phyloP scores from a whole-genome alignment of 441 rosid species.

The Gossypium schwendimanii region DNA sequence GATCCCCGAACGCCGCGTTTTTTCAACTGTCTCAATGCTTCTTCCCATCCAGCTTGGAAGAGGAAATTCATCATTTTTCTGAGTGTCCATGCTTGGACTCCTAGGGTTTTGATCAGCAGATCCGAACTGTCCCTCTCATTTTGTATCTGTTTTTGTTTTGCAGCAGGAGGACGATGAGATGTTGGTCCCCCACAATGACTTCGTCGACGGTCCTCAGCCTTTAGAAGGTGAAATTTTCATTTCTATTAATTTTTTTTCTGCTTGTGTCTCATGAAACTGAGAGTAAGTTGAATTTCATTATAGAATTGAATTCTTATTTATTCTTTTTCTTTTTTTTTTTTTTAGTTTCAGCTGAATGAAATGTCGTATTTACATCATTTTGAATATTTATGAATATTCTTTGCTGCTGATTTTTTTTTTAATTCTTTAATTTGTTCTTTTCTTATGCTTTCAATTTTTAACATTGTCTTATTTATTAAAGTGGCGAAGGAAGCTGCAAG shows the following conservation, averaged over 20 bases:
- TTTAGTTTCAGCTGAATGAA: not conserved
- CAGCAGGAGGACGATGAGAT: slow-evolving; percentile 69
- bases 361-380: not conserved
- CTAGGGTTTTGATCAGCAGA: slow-evolving; percentile 36
- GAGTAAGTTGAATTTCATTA: not conserved
- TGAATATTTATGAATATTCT: not conserved
- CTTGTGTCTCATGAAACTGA: slow-evolving; percentile 13
- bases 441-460: not conserved
- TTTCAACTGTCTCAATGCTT: slow-evolving; percentile 13
- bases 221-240: slow-evolving; percentile 44
- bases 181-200: slow-evolving; percentile 53
- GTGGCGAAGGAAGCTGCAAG: slow-evolving; percentile 39
- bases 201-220: slow-evolving; percentile 54
- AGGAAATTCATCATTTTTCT: not conserved
- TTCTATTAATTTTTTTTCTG: not conserved
- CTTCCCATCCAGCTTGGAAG: not conserved
- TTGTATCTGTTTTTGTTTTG: slow-evolving; percentile 13
- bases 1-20: slow-evolving; percentile 12
- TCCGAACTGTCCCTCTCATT: slow-evolving; percentile 26
- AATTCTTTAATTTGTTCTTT: not conserved
- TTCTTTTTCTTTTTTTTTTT: not conserved
- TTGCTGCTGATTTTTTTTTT: not conserved
- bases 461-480: not conserved
- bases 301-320: not conserved
- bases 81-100: not conserved